Percentiles rank a stretch among this genome's conserved stretches.
These are phyloP conservation scores for Beta vulgaris DNA, from an alignment of 148 eudicot genomes.

Conservation along the genomic window DNA sequence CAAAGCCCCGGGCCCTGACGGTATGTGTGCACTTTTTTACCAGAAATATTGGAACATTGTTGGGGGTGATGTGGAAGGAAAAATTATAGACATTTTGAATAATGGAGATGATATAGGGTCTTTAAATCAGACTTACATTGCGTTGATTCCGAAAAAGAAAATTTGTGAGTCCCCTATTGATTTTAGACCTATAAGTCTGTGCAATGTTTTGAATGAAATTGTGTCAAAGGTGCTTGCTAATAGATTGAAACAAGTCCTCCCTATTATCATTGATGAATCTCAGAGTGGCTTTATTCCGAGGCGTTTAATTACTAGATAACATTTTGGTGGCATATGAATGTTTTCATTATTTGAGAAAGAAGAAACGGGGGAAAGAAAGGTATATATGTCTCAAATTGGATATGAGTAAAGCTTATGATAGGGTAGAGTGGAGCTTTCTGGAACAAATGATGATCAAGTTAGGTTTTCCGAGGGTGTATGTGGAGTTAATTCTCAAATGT, in stretches of 20 bases:
- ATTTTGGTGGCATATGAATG: too few relatives aligned
- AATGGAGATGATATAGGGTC: not conserved
- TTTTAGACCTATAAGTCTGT: not conserved
- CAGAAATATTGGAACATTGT: not conserved
- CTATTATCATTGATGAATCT: not conserved
- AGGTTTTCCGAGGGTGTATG: not conserved
- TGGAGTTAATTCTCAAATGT: not conserved
- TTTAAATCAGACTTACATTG: not conserved
- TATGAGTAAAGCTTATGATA: too few relatives aligned
- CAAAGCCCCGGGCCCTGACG: slow-evolving; percentile 3
- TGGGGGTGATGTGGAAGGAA: not conserved
- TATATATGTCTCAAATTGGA: too few relatives aligned
- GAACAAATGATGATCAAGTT: not conserved
- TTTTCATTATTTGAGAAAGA: too few relatives aligned
- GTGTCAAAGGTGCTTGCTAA: not conserved
- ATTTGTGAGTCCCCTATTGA: not conserved
- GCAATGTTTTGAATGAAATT: not conserved
- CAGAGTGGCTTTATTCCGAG: not conserved
- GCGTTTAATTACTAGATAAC: not conserved
- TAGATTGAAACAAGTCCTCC: too few relatives aligned
- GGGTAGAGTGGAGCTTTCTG: too few relatives aligned
- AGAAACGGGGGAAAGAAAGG: too few relatives aligned
- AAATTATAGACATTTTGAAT: not conserved
- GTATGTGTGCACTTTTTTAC: not conserved
- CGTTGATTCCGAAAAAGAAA: not conserved